Conservation (phyloP, 2,329 filamentous ascomycete species). For the Colletotrichum coccodes region DNA sequence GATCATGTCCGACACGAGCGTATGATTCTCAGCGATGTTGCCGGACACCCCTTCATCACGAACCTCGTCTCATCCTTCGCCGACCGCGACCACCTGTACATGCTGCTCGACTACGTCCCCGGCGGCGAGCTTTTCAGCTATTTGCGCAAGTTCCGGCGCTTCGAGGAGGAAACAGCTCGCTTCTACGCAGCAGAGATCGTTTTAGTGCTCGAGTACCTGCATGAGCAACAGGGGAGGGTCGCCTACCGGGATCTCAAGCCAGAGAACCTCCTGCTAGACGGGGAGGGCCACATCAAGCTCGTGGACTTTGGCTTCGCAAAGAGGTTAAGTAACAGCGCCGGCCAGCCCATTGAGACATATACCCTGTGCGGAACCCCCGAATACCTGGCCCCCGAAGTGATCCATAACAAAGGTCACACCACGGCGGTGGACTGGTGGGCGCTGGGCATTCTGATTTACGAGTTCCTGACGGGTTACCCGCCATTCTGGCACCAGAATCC, state of each 20-base stretch:
- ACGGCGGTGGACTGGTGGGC: constrained; percentile 90
- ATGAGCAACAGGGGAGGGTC: constrained; percentile 80
- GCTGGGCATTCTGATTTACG: constrained; percentile 84
- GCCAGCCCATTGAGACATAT: constrained; percentile 74
- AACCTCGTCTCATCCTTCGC: constrained; percentile 82
- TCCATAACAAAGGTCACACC: constrained; percentile 81
- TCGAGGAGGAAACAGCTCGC: constrained; percentile 80
- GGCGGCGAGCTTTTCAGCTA: constrained; percentile 89
- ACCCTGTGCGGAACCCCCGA: constrained; percentile 87
- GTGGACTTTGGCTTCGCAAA: constrained; percentile 91
- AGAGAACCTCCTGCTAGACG: constrained; percentile 83
- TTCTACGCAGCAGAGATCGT: constrained; percentile 90
- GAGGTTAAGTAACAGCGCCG: constrained; percentile 69
- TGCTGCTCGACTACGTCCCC: constrained; percentile 85
- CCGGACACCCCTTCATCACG: constrained; percentile 86
- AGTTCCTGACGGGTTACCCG: constrained; percentile 86
- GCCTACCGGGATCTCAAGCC: constrained; percentile 87
- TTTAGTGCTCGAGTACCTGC: constrained; percentile 81
- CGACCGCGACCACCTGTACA: constrained; percentile 81
- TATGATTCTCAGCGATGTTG: constrained; percentile 79
- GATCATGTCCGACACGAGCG: constrained; percentile 89
- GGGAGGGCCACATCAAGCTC: constrained; percentile 81
- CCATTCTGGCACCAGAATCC: constrained; percentile 90
- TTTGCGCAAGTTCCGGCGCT: constrained; percentile 79
- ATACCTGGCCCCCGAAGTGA: constrained; percentile 86